A percentile compares a stretch with the other conserved stretches of the same genome.
Conservation (phyloP, 495 filamentous ascomycete genomes). For the Letharia columbiana region DNA sequence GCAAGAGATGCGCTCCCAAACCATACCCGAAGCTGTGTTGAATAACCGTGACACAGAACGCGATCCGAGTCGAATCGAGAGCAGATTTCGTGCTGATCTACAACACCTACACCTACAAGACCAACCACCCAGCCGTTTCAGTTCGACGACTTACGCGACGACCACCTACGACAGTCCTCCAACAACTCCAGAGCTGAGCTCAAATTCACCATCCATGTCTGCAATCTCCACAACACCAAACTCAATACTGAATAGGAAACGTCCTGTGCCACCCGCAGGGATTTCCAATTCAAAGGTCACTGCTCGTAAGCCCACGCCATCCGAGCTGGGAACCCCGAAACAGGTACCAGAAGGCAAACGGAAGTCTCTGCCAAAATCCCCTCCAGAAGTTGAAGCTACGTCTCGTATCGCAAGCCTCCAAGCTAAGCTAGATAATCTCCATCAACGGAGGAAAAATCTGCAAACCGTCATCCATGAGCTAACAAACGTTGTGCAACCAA, state of each 20-base stretch:
- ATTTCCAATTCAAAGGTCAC: slow-evolving; percentile 16
- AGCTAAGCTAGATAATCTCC: slow-evolving; percentile 55
- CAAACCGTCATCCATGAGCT: slow-evolving; percentile 63
- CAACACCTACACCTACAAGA: slow-evolving; percentile 29
- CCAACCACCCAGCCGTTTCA: slow-evolving; percentile 62
- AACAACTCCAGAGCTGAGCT: slow-evolving; percentile 32
- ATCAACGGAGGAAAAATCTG: slow-evolving; percentile 59
- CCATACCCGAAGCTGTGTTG: background rate
- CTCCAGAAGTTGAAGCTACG: slow-evolving; percentile 47
- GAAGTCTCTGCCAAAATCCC: slow-evolving; percentile 50
- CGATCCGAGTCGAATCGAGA: slow-evolving; percentile 11
- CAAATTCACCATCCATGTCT: slow-evolving; percentile 30
- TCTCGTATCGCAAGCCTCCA: slow-evolving; percentile 61
- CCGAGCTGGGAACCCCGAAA: slow-evolving; percentile 11
- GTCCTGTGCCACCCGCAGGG: slow-evolving; percentile 35
- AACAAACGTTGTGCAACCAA: slow-evolving; percentile 51
- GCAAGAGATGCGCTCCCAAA: background rate
- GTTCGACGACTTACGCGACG: slow-evolving; percentile 60
- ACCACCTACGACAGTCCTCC: slow-evolving; percentile 40
- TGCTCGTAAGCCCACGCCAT: slow-evolving; percentile 29
- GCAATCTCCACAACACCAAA: slow-evolving; percentile 29
- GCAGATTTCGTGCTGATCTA: slow-evolving; percentile 18
- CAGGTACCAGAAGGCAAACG: slow-evolving; percentile 16
- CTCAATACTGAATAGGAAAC: slow-evolving; percentile 42
- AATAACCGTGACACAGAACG: background rate